phyloP scores from a whole-genome alignment of 805 yeast genomes.

The Candida dajiaensis region DNA sequence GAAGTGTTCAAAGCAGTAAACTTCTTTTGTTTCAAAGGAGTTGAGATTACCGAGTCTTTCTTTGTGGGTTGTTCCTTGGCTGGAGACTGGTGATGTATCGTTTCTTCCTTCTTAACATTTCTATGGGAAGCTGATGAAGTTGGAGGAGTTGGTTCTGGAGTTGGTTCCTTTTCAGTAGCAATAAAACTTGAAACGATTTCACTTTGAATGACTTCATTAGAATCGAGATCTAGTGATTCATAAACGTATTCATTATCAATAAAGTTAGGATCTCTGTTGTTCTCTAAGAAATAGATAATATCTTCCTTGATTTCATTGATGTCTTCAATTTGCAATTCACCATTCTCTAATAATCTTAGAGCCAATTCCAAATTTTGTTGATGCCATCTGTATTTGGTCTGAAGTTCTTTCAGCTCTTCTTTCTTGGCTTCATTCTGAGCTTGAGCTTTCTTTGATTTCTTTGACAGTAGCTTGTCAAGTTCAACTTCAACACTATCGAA shows the following conservation, averaged over 20 bases:
- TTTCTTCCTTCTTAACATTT: not conserved
- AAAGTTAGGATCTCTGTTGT: slow-evolving; percentile 85
- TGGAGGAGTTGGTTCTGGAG: slow-evolving; percentile 2
- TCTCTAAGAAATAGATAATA: slow-evolving; percentile 84
- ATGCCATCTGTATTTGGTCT: slow-evolving; percentile 76
- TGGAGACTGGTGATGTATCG: not conserved
- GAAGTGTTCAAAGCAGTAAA: slow-evolving; percentile 1
- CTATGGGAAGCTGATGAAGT: not conserved
- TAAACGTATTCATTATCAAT: slow-evolving; percentile 91
- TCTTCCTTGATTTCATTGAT: slow-evolving; percentile 80
- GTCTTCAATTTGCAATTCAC: slow-evolving; percentile 67
- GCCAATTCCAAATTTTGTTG: slow-evolving; percentile 71
- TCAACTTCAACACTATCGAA: slow-evolving; percentile 73
- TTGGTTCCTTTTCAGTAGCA: slow-evolving; percentile 4
- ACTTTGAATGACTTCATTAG: slow-evolving; percentile 44
- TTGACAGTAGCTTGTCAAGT: slow-evolving; percentile 46
- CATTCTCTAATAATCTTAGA: slow-evolving; percentile 72
- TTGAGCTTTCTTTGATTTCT: slow-evolving; percentile 53
- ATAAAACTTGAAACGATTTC: slow-evolving; percentile 36
- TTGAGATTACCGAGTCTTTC: slow-evolving; percentile 32
- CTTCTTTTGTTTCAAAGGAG: slow-evolving; percentile 13
- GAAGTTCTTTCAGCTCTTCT: slow-evolving; percentile 53
- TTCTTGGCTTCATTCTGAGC: slow-evolving; percentile 47
- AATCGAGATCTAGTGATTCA: slow-evolving; percentile 72
- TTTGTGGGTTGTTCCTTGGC: slow-evolving; percentile 8